A percentile compares a stretch with the other conserved stretches of the same genome.
These are phyloP conservation scores for Lactarius pseudohatsudake DNA, from an alignment of 768 basidiomycete genomes.

Conservation along the genomic window DNA sequence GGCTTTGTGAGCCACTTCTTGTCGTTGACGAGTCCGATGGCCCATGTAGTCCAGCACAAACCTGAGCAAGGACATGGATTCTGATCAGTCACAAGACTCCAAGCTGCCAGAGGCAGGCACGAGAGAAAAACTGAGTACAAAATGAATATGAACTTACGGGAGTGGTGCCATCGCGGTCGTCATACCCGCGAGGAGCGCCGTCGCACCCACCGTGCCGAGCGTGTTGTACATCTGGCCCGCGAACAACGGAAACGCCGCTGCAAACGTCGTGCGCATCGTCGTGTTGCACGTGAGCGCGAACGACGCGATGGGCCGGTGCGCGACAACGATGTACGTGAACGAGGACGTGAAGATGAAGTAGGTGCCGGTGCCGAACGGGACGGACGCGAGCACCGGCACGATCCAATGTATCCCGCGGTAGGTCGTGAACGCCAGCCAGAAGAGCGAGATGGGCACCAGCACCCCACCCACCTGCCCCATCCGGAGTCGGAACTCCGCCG, in stretches of 20 bases:
- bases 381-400: slow-evolving; percentile 45
- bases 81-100: neutral
- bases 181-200: slow-evolving; percentile 43
- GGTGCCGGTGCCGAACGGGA: slow-evolving; percentile 54
- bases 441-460: slow-evolving; percentile 57
- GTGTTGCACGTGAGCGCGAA: slow-evolving; percentile 70
- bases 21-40: neutral
- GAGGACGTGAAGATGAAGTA: slow-evolving; percentile 67
- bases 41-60: slow-evolving; percentile 15
- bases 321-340: slow-evolving; percentile 58
- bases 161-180: slow-evolving; percentile 42
- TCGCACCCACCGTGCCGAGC: slow-evolving; percentile 41
- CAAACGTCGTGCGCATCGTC: slow-evolving; percentile 43
- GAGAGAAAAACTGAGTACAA: neutral
- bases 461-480: slow-evolving; percentile 71
- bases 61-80: neutral
- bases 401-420: slow-evolving; percentile 49
- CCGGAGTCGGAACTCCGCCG: slow-evolving; percentile 64
- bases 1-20: neutral
- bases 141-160: slow-evolving; percentile 44
- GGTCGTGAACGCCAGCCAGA: slow-evolving; percentile 57
- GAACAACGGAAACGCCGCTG: slow-evolving; percentile 43
- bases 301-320: slow-evolving; percentile 51
- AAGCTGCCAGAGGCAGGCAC: neutral
- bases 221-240: slow-evolving; percentile 40